A percentile compares a stretch with the other conserved stretches of the same genome.
Evolutionary conservation across 208 protist genomes (phyloP).

Genomic region (Naegleria lovaniensis): DNA sequence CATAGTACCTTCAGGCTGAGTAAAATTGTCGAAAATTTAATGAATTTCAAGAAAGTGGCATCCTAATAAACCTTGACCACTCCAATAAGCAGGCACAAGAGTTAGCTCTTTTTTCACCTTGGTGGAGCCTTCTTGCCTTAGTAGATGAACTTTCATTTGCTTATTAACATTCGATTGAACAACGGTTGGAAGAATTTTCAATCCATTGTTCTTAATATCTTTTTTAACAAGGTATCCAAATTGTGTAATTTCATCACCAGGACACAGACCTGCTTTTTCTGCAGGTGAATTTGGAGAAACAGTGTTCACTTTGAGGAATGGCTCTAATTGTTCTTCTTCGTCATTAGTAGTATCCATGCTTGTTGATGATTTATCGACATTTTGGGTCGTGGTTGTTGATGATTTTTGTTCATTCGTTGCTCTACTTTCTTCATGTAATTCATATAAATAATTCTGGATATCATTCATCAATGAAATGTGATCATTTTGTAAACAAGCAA

Average conservation of each 20-base stretch:
- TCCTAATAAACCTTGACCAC: background rate
- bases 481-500: slow-evolving; percentile 20
- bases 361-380: no score
- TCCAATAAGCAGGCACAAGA: background rate
- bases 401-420: background rate
- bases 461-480: background rate
- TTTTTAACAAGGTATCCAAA: background rate
- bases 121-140: background rate
- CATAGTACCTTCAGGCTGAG: no score
- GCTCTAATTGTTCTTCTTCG: slow-evolving; percentile 4
- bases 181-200: background rate
- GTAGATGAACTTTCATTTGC: background rate
- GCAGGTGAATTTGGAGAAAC: background rate
- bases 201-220: background rate
- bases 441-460: background rate
- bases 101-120: background rate
- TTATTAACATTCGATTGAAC: slow-evolving; percentile 7
- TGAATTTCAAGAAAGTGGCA: background rate
- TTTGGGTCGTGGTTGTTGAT: no score
- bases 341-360: background rate
- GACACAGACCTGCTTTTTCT: background rate
- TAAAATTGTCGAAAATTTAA: background rate
- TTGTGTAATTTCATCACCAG: background rate
- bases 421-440: slow-evolving; percentile 9
- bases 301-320: background rate